Base-by-base conservation (phyloP, 169 alveolate genomes). In the Plasmodium falciparum region DNA sequence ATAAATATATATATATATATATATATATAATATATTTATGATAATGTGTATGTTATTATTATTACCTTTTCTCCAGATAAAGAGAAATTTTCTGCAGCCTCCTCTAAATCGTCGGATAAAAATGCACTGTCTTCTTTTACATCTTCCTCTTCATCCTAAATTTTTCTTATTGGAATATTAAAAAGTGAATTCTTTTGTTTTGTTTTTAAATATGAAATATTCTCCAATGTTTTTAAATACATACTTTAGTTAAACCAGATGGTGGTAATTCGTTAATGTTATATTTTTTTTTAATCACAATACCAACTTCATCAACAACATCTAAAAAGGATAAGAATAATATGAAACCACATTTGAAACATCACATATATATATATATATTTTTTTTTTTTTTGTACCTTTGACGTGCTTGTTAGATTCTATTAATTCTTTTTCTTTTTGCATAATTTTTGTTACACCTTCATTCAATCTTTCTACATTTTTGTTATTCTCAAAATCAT, bases 61-160 rank as follows among this genome's bases (percentile, higher is more conserved):
- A 26, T 50, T 45, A 12, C 58, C 9, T 54, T 2, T 39, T 9
- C 49, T 62, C 89, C 78, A 3, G 73, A 67, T 13, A 24, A 67
- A 3, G 89, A 26, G 20, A 78, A 78, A 66, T 78, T 78, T 24
- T 78, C 75, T 17, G 89, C 89, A 5, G 89, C 76, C 39, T 78
- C 89, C 11, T 78, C 89, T 73, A 78, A 66, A 49, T 78, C 72
- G 9, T 66, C 66, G 5, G 78, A 50, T 15, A 78, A 66, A 66
- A 78, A 78, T 43, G 47, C 78, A 33, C 89, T 78, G 58, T 65
- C 89, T 54, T 78, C 89, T 17, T 61, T 56, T 43, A 76, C 89
- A 24, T 78, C 89, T 78, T 78, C 89, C 33, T 78, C 89, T 65
- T 78, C 89, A 43, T 78, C 89, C 89, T 78, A 59, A 78, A 52